These are phyloP conservation scores for Capronia americana DNA, from an alignment of 2,329 filamentous ascomycete species.

Conservation along the genomic window DNA sequence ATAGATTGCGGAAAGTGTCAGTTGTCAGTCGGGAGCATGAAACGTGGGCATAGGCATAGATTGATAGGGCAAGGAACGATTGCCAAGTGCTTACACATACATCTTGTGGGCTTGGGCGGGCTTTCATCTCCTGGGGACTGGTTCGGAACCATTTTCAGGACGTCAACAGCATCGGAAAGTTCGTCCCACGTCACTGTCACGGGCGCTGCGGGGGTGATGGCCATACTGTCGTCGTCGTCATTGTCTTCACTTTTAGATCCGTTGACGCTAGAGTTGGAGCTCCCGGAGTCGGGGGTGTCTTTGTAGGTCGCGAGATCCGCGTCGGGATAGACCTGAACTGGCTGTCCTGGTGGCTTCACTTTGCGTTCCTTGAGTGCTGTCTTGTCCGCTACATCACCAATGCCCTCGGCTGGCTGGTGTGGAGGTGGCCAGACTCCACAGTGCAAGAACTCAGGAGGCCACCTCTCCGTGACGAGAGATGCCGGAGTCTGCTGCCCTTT, in stretches of 20 bases:
- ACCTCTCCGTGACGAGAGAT: conserved; percentile 1
- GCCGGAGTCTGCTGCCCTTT: neutral
- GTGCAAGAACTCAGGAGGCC: conserved; percentile 26
- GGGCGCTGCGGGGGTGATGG: conserved; percentile 4
- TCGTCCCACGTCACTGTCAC: conserved; percentile 9
- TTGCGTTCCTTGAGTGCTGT: neutral
- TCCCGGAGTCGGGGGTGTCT: conserved; percentile 1
- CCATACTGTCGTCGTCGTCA: conserved; percentile 2
- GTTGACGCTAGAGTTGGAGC: neutral
- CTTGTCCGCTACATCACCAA: neutral
- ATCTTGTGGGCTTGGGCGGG: conserved; percentile 9
- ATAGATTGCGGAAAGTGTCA: neutral
- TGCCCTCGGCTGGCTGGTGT: neutral
- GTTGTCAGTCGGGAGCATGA: neutral
- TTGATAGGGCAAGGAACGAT: too few relatives aligned
- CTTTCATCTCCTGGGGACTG: neutral
- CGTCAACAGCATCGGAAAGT: conserved; percentile 19
- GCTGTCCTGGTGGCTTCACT: neutral
- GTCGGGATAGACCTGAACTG: neutral
- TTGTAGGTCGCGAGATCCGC: conserved; percentile 14
- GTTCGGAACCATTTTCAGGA: conserved; percentile 13
- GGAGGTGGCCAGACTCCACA: conserved; percentile 26
- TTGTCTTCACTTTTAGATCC: neutral
- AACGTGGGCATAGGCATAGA: neutral
- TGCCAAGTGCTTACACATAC: conserved; percentile 6